These are phyloP conservation scores for Samsoniella hepiali DNA, from an alignment of 2,329 filamentous ascomycete genomes.

Conservation along the genomic window DNA sequence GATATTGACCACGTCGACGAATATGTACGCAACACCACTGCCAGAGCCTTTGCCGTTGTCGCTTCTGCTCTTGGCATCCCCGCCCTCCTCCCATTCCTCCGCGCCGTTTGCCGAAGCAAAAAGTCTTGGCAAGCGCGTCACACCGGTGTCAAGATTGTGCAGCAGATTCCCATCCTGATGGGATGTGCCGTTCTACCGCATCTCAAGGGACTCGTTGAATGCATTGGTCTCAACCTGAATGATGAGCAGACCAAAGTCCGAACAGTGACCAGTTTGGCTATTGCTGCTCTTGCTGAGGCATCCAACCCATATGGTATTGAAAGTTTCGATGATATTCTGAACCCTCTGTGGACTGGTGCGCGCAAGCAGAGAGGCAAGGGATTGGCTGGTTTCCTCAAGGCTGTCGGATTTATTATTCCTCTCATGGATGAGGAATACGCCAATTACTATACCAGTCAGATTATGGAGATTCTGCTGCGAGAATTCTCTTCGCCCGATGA, in stretches of 20 bases:
- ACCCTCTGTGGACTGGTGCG: slow-evolving; percentile 94
- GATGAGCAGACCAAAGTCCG: slow-evolving; percentile 98
- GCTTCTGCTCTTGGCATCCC: slow-evolving; percentile 95
- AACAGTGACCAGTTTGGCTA: slow-evolving; percentile 91
- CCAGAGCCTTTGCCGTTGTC: slow-evolving; percentile 93
- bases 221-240: slow-evolving; percentile 91
- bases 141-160: slow-evolving; percentile 98
- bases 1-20: slow-evolving; percentile 99
- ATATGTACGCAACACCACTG: slow-evolving; percentile 97
- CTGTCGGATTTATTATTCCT: slow-evolving; percentile 96
- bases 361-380: slow-evolving; percentile 96
- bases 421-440: slow-evolving; percentile 99
- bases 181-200: slow-evolving; percentile 94
- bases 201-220: slow-evolving; percentile 92
- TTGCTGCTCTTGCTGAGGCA: slow-evolving; percentile 91
- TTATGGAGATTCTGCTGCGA: slow-evolving; percentile 95
- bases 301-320: slow-evolving; percentile 99
- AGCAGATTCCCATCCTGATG: slow-evolving; percentile 98
- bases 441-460: slow-evolving; percentile 97
- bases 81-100: slow-evolving; percentile 87
- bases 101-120: slow-evolving; percentile 94
- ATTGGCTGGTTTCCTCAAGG: slow-evolving; percentile 92
- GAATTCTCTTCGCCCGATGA: slow-evolving; percentile 97
- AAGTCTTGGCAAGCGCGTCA: slow-evolving; percentile 99
- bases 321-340: slow-evolving; percentile 96